These are phyloP conservation scores for Raphanus hybrid DNA, from an alignment of 441 rosid genomes.

Conservation along the genomic window DNA sequence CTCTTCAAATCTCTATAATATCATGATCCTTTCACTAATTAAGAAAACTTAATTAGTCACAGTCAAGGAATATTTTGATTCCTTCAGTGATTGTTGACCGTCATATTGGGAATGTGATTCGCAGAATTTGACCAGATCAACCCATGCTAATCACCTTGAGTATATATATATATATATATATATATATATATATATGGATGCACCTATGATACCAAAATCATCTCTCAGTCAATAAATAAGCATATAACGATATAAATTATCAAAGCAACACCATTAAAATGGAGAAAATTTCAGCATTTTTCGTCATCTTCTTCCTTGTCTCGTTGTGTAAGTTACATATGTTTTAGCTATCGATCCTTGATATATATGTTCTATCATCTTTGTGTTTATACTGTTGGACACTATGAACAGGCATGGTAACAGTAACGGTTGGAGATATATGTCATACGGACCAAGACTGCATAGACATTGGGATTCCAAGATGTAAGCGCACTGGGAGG, in stretches of 20 bases:
- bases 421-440: conserved; percentile 32
- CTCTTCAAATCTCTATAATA: not conserved
- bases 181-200: conserved; percentile 6
- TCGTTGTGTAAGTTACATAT: conserved; percentile 32
- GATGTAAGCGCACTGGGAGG: conserved; percentile 23
- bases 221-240: not conserved
- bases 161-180: conserved; percentile 34
- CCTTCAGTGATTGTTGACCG: not conserved
- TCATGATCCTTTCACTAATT: not conserved
- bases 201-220: not conserved
- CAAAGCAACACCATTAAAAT: not conserved
- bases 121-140: not conserved
- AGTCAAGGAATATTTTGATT: not conserved
- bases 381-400: not conserved
- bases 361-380: not conserved
- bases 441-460: conserved; percentile 33
- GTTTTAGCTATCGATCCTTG: not conserved
- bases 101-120: not conserved
- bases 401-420: conserved; percentile 26
- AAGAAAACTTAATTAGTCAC: not conserved
- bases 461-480: conserved; percentile 27
- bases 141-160: not conserved
- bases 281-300: conserved; percentile 33
- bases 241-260: not conserved
- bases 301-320: conserved; percentile 29